These are phyloP conservation scores for Wakefieldia striispora DNA, from an alignment of 768 basidiomycete species.

Conservation along the genomic window DNA sequence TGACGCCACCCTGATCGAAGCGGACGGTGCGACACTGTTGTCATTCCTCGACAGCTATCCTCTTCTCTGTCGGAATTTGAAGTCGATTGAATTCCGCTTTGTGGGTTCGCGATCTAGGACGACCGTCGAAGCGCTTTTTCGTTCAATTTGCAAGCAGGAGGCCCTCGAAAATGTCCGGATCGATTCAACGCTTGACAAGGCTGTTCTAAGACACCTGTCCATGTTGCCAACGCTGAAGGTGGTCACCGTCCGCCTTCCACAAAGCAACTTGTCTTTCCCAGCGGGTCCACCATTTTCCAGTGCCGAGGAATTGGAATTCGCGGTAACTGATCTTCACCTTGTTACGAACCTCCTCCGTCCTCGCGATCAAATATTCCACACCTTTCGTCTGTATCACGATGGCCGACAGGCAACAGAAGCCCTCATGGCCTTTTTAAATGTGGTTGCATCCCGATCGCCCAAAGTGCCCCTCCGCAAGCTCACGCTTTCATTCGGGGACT, in stretches of 20 bases:
- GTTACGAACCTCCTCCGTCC: conserved; percentile 8
- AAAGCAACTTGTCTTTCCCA: not conserved
- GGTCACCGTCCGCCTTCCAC: not conserved
- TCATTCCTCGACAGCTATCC: conserved; percentile 13
- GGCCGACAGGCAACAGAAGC: not conserved
- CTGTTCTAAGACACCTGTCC: conserved; percentile 5
- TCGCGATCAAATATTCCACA: conserved; percentile 3
- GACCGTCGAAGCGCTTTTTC: conserved; percentile 2
- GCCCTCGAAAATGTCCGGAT: not conserved
- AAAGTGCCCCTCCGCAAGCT: not conserved
- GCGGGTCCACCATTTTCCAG: not conserved
- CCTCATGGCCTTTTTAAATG: not conserved
- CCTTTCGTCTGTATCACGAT: not conserved
- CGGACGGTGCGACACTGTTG: not conserved
- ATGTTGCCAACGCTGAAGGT: conserved; percentile 7
- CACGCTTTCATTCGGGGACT: not conserved
- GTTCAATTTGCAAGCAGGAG: not conserved
- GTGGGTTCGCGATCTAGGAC: not conserved
- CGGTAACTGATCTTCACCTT: conserved; percentile 4
- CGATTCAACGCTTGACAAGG: not conserved
- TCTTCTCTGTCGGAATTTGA: conserved; percentile 1
- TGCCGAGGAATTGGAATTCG: not conserved
- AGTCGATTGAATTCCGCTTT: conserved; percentile 3
- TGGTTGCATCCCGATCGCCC: conserved; percentile 1
- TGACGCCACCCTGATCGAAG: not conserved